Evolutionary conservation across 2,329 filamentous ascomycete species (phyloP).

Genomic region (Drechslera avenae): DNA sequence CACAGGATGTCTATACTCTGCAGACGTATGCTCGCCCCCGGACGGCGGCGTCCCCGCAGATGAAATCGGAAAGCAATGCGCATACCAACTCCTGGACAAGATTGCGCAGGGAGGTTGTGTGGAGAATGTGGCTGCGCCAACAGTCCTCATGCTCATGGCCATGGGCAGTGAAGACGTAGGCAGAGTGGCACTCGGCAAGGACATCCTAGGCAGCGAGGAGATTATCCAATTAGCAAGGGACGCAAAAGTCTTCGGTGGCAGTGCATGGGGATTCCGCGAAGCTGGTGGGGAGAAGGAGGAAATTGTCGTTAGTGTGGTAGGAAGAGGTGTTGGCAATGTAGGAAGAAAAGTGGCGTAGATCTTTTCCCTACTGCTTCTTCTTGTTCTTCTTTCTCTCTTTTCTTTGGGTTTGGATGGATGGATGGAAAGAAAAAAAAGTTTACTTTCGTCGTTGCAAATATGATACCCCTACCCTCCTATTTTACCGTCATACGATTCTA

Average conservation of each 20-base stretch:
- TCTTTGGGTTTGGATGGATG: too few relatives aligned
- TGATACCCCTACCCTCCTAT: constrained; percentile 26
- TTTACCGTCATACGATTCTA: background rate
- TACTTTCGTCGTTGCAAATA: constrained; percentile 9
- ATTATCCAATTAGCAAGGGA: constrained; percentile 82
- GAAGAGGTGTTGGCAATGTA: constrained; percentile 90
- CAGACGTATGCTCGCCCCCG: constrained; percentile 76
- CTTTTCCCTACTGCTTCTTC: too few relatives aligned
- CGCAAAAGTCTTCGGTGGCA: constrained; percentile 84
- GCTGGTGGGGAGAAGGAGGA: constrained; percentile 61
- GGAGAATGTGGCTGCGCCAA: constrained; percentile 71
- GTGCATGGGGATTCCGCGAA: constrained; percentile 84
- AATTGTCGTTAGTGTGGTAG: constrained; percentile 88
- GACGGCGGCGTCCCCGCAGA: constrained; percentile 84
- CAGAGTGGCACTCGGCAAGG: constrained; percentile 77
- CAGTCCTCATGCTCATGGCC: constrained; percentile 87
- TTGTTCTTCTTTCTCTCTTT: too few relatives aligned
- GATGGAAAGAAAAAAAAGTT: background rate
- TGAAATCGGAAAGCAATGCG: constrained; percentile 86
- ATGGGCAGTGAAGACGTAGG: constrained; percentile 98
- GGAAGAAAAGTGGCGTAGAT: constrained; percentile 79
- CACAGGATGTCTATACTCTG: constrained; percentile 80
- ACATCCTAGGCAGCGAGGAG: constrained; percentile 81
- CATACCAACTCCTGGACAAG: constrained; percentile 84
- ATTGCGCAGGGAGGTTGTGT: constrained; percentile 84